A percentile compares a stretch with the other conserved stretches of the same genome.
phyloP scores from a whole-genome alignment of 345 rosid species.

The Garcia nutans region DNA sequence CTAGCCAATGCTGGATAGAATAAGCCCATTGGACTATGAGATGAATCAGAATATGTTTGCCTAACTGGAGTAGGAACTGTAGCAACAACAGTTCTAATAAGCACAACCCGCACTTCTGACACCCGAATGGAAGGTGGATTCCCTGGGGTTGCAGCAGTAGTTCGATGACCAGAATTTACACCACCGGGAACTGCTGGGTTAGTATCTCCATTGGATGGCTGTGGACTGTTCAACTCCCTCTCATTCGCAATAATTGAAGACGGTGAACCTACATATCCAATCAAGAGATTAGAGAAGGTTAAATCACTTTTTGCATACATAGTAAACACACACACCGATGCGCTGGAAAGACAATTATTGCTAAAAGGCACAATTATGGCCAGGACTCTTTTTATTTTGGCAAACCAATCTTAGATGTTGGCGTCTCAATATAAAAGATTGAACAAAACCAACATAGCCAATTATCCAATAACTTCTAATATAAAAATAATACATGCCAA shows the following conservation, averaged over 20 bases:
- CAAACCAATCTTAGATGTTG: background rate
- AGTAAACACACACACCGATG: too few species aligned
- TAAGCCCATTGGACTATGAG: conserved; percentile 31
- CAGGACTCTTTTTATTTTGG: background rate
- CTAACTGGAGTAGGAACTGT: conserved; percentile 1
- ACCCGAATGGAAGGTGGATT: conserved; percentile 7
- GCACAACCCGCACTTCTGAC: conserved; percentile 10
- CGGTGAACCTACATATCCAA: background rate
- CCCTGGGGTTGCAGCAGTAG: background rate
- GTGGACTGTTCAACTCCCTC: background rate
- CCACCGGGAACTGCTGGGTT: background rate
- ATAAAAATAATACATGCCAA: too few species aligned
- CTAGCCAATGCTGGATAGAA: conserved; percentile 29
- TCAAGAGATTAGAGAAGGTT: background rate
- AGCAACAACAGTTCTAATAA: conserved; percentile 8
- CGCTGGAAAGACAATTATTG: background rate
- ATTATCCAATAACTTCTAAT: background rate
- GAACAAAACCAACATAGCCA: background rate
- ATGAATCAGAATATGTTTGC: conserved; percentile 14
- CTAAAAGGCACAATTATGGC: background rate
- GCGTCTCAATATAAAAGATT: background rate
- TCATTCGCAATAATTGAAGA: background rate
- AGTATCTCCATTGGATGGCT: background rate
- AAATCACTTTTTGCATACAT: background rate
- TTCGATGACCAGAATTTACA: background rate